phyloP scores from a whole-genome alignment of 2,329 filamentous ascomycete genomes.

The Penicillium sp. region DNA sequence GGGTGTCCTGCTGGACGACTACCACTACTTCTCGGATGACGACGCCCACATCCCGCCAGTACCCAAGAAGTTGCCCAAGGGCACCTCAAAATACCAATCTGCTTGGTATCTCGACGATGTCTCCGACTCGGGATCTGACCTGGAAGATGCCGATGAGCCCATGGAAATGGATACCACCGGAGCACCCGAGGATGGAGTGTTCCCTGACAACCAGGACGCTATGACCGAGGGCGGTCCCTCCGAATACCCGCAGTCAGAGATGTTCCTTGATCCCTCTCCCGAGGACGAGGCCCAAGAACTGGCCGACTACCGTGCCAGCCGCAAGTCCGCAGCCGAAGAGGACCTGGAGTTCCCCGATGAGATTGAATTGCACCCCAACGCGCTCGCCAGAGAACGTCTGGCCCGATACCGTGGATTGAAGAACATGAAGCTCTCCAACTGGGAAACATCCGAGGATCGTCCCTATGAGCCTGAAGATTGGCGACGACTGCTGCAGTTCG shows the following conservation, averaged over 20 bases:
- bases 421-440: constrained; percentile 78
- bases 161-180: constrained; percentile 54
- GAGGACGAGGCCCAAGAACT: constrained; percentile 82
- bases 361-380: constrained; percentile 86
- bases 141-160: constrained; percentile 65
- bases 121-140: constrained; percentile 80
- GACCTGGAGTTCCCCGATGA: constrained; percentile 97
- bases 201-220: constrained; percentile 49
- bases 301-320: constrained; percentile 72
- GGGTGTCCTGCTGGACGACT: constrained; percentile 89
- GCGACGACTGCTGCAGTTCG: constrained; percentile 76
- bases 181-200: constrained; percentile 77
- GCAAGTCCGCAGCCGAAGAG: constrained; percentile 76
- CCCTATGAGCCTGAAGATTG: constrained; percentile 87
- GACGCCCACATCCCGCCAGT: constrained; percentile 57
- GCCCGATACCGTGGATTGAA: constrained; percentile 87
- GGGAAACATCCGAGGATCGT: constrained; percentile 84
- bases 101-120: constrained; percentile 87
- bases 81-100: constrained; percentile 89
- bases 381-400: constrained; percentile 78
- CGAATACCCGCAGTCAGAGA: constrained; percentile 90
- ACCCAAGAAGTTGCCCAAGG: constrained; percentile 76
- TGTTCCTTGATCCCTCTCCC: constrained; percentile 74
- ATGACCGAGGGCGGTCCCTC: constrained; percentile 76
- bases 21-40: constrained; percentile 96